A percentile compares a stretch with the other conserved stretches of the same genome.
Evolutionary conservation across 805 yeast species (phyloP).

Genomic region (Maudiozyma serrabonitensis): DNA sequence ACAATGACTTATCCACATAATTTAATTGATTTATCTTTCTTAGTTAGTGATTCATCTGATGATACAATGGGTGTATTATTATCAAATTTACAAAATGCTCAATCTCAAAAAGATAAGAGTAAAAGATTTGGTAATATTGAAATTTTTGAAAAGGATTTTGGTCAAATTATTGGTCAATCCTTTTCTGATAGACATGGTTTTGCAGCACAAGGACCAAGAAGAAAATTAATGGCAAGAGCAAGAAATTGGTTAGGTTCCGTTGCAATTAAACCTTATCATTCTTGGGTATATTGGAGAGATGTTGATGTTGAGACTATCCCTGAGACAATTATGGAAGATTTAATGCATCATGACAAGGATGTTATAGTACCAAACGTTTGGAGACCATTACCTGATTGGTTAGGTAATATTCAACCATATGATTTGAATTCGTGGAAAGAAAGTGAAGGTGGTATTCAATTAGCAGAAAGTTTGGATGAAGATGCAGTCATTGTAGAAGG

Average conservation of each 20-base stretch:
- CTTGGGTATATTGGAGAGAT: constrained; percentile 97
- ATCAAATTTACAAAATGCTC: constrained; percentile 49
- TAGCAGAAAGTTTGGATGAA: constrained; percentile 72
- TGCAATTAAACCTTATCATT: constrained; percentile 83
- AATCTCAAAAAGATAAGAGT: constrained; percentile 49
- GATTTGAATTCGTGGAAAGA: constrained; percentile 83
- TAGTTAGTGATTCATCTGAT: constrained; percentile 86
- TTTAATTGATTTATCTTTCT: constrained; percentile 70
- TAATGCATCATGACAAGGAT: constrained; percentile 85
- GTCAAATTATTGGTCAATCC: constrained; percentile 87
- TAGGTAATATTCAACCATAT: constrained; percentile 76
- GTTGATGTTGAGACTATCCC: constrained; percentile 94
- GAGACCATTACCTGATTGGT: constrained; percentile 83
- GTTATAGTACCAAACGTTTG: constrained; percentile 93
- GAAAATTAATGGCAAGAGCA: constrained; percentile 93
- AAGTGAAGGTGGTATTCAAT: constrained; percentile 67
- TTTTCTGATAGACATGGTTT: constrained; percentile 92
- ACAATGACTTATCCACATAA: constrained; percentile 82
- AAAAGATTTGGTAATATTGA: constrained; percentile 76
- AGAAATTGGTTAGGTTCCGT: constrained; percentile 87
- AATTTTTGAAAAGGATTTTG: constrained; percentile 85
- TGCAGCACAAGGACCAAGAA: constrained; percentile 89
- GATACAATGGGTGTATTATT: constrained; percentile 67
- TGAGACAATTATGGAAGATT: constrained; percentile 73
- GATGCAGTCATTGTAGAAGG: constrained; percentile 97